A percentile compares a stretch with the other conserved stretches of the same genome.
Conservation (phyloP, 805 yeast species). For the Suhomyces xylopsoci region DNA sequence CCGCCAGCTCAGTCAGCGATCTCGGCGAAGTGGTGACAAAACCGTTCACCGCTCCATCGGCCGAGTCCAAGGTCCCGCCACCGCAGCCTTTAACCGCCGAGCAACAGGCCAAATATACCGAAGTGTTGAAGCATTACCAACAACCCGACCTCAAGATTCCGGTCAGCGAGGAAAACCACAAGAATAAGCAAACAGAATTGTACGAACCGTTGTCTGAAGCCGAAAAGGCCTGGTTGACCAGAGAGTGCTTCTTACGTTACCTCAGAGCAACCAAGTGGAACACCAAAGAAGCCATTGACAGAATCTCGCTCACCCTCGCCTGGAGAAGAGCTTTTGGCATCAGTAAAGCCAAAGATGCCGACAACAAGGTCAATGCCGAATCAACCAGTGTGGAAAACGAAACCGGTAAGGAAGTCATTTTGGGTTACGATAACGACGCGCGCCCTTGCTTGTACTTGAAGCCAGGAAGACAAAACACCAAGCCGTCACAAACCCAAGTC, state of each 20-base stretch:
- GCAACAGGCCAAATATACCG: constrained; percentile 58
- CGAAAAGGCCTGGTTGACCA: constrained; percentile 46
- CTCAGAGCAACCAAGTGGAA: constrained; percentile 54
- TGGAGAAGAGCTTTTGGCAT: constrained; percentile 58
- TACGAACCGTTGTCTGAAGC: constrained; percentile 21
- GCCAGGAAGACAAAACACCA: constrained; percentile 55
- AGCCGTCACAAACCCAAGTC: constrained; percentile 50
- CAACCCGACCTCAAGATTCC: constrained; percentile 45
- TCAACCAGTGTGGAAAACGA: constrained; percentile 45
- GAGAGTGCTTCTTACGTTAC: constrained; percentile 52
- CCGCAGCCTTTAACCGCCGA: constrained; percentile 46
- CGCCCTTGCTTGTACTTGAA: constrained; percentile 53
- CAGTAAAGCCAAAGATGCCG: constrained; percentile 26
- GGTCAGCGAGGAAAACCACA: constrained; percentile 46
- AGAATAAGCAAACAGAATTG: constrained; percentile 34
- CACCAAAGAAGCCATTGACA: constrained; percentile 38
- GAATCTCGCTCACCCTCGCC: constrained; percentile 45
- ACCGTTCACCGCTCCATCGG: constrained; percentile 61
- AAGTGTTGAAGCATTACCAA: constrained; percentile 60
- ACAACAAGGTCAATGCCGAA: constrained; percentile 37
- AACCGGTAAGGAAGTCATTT: constrained; percentile 52
- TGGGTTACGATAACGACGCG: constrained; percentile 53
- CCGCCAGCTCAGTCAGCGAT: constrained; percentile 2
- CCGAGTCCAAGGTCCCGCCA: constrained; percentile 48
- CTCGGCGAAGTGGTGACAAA: constrained; percentile 14